Evolutionary conservation across 768 basidiomycete species (phyloP).

Genomic region (Nidula microcarpa): DNA sequence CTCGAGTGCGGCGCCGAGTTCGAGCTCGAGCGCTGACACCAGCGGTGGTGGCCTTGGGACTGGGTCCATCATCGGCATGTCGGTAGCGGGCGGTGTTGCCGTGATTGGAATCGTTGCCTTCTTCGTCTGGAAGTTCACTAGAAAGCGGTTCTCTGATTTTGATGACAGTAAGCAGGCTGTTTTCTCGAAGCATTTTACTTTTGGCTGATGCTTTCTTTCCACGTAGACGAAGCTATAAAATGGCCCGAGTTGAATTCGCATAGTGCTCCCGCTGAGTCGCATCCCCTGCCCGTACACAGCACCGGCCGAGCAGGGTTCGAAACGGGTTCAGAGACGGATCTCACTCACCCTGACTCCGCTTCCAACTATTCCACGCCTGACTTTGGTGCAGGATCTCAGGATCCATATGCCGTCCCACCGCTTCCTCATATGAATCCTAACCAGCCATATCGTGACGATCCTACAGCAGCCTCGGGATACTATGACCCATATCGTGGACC

Average conservation of each 20-base stretch:
- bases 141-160: conserved; percentile 72
- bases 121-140: conserved; percentile 83
- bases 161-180: conserved; percentile 61
- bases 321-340: conserved; percentile 54
- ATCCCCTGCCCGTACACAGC: conserved; percentile 65
- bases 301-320: conserved; percentile 76
- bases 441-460: conserved; percentile 75
- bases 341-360: conserved; percentile 48
- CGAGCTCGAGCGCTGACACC: conserved; percentile 8
- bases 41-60: conserved; percentile 45
- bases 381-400: conserved; percentile 42
- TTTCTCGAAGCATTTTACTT: too few species aligned
- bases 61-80: conserved; percentile 76
- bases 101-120: conserved; percentile 69
- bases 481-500: conserved; percentile 84
- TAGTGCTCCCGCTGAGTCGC: conserved; percentile 40
- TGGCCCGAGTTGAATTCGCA: conserved; percentile 87
- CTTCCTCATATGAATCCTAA: conserved; percentile 79
- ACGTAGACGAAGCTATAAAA: conserved; percentile 77
- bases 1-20: conserved; percentile 14
- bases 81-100: conserved; percentile 78
- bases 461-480: conserved; percentile 42
- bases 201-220: too few species aligned
- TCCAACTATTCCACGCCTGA: conserved; percentile 45
- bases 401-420: conserved; percentile 83